Percentiles rank a stretch among this genome's conserved stretches.
These are phyloP conservation scores for Lactifluus piperatus DNA, from an alignment of 768 basidiomycete species.

Conservation along the genomic window DNA sequence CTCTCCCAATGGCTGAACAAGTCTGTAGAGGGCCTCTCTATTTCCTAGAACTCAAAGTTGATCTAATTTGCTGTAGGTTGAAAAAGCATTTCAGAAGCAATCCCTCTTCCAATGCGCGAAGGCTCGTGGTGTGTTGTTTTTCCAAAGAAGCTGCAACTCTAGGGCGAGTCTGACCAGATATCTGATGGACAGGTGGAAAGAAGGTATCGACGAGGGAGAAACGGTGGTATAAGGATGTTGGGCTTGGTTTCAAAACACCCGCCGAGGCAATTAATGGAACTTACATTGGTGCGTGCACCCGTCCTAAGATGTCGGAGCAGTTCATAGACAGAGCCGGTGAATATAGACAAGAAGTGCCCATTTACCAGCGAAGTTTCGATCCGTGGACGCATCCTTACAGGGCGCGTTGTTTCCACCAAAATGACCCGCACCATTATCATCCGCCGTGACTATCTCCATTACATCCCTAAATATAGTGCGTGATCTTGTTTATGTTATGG, in stretches of 20 bases:
- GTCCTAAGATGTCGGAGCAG: not conserved
- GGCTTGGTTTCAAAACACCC: conserved; percentile 95
- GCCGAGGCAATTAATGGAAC: conserved; percentile 91
- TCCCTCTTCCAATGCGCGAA: conserved; percentile 97
- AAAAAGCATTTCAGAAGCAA: conserved; percentile 98
- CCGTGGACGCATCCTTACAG: conserved; percentile 96
- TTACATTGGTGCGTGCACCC: conserved; percentile 73
- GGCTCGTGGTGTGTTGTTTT: conserved; percentile 63
- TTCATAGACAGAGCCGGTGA: not conserved
- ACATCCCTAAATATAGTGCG: conserved; percentile 97
- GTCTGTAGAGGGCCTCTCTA: conserved; percentile 22
- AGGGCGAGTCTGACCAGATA: not conserved
- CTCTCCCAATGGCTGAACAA: conserved; percentile 33
- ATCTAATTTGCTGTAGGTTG: conserved; percentile 49
- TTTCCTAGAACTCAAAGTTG: not conserved
- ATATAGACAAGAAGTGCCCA: conserved; percentile 96
- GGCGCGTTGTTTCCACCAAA: conserved; percentile 97
- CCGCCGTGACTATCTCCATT: conserved; percentile 90
- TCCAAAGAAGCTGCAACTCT: not conserved
- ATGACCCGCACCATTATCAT: conserved; percentile 99
- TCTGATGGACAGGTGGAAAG: conserved; percentile 53
- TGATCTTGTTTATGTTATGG: conserved; percentile 15
- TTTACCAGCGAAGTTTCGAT: conserved; percentile 97
- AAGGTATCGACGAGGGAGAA: conserved; percentile 91
- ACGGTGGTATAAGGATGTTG: conserved; percentile 99